phyloP scores from a whole-genome alignment of 169 alveolate species.

The Plasmodium coatneyi region DNA sequence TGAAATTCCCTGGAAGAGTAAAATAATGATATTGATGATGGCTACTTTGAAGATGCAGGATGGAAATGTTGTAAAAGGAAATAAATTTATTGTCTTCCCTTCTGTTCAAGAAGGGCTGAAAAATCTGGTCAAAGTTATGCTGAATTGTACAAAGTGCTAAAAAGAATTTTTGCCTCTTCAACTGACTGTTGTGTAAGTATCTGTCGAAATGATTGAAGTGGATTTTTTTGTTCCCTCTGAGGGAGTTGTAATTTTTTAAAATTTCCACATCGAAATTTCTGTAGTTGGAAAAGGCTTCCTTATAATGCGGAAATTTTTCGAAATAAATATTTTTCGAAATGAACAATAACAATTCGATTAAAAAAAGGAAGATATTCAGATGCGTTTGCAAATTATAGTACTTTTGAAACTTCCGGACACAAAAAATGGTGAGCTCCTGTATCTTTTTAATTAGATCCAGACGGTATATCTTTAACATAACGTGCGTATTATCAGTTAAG shows the following conservation, averaged over 20 bases:
- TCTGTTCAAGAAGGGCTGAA: constrained; percentile 4
- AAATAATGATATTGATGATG: constrained; percentile 13
- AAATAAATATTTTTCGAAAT: constrained; percentile 67
- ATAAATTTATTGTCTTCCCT: constrained; percentile 4
- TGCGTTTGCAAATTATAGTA: constrained; percentile 29
- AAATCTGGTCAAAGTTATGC: not conserved
- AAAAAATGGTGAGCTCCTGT: not conserved
- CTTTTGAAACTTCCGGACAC: constrained; percentile 8
- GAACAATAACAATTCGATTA: constrained; percentile 46
- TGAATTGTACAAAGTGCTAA: constrained; percentile 1
- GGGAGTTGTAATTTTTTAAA: constrained; percentile 23
- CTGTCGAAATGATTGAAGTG: constrained; percentile 25
- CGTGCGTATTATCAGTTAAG: not conserved
- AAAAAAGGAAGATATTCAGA: constrained; percentile 20
- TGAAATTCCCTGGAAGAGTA: constrained; percentile 36
- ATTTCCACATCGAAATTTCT: constrained; percentile 19
- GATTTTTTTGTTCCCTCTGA: constrained; percentile 2
- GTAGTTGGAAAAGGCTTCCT: constrained; percentile 53
- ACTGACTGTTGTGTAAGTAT: constrained; percentile 14
- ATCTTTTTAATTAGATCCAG: not conserved
- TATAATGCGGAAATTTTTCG: constrained; percentile 66
- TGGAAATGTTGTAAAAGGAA: constrained; percentile 15
- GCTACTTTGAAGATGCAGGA: not conserved
- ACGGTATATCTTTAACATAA: not conserved
- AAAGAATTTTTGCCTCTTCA: constrained; percentile 24